Conservation (phyloP, 495 filamentous ascomycete species). For the Talaromyces liani region DNA sequence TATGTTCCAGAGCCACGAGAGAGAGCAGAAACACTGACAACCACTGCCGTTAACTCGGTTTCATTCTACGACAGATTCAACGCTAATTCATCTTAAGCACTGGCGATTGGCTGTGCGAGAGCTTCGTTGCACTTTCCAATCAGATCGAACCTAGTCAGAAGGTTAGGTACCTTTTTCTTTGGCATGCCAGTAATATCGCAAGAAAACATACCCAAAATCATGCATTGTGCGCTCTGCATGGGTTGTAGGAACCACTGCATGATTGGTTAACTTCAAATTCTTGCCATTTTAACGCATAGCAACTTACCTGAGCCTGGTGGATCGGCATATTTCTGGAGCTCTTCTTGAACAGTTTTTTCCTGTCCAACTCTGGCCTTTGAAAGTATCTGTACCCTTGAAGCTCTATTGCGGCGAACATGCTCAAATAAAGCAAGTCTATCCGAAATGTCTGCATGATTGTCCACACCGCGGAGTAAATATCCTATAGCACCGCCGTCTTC, state of each 20-base stretch:
- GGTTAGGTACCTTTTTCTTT: background rate
- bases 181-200: background rate
- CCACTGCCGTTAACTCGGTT: too few relatives aligned
- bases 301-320: background rate
- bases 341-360: slow-evolving; percentile 13
- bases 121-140: background rate
- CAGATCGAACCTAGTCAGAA: background rate
- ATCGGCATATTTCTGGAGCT: slow-evolving; percentile 13
- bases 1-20: too few relatives aligned
- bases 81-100: background rate
- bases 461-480: slow-evolving; percentile 20
- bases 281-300: background rate
- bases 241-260: background rate
- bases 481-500: slow-evolving; percentile 33
- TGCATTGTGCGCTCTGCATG: slow-evolving; percentile 1
- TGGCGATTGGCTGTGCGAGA: background rate
- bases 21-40: too few relatives aligned
- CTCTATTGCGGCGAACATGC: slow-evolving; percentile 24
- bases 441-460: slow-evolving; percentile 17
- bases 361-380: slow-evolving; percentile 16
- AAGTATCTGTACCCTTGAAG: slow-evolving; percentile 26
- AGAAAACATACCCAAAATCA: background rate
- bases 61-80: background rate
- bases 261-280: background rate
- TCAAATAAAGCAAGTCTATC: slow-evolving; percentile 27